A percentile compares a stretch with the other conserved stretches of the same genome.
phyloP scores from a whole-genome alignment of 176 grass and related monocot species.

The Elaeis guineensis region DNA sequence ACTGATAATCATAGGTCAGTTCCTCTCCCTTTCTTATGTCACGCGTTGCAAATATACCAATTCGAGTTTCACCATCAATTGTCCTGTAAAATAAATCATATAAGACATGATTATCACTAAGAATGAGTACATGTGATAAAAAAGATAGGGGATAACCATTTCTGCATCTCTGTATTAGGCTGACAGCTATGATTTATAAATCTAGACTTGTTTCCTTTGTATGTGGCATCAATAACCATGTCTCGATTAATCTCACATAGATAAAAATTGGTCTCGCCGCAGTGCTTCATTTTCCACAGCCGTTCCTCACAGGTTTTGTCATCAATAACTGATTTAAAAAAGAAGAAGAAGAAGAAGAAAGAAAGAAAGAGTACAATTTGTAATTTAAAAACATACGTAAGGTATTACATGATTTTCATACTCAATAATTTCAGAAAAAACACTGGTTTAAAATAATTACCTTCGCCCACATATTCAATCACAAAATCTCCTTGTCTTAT shows the following conservation, averaged over 20 bases:
- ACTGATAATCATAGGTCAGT: slow-evolving; percentile 24
- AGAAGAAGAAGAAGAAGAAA: no score
- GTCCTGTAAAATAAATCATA: slow-evolving; percentile 9
- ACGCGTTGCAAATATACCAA: slow-evolving; percentile 26
- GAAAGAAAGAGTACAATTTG: no score
- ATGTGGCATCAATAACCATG: slow-evolving; percentile 25
- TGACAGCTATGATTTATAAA: slow-evolving; percentile 28
- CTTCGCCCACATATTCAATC: slow-evolving; percentile 28
- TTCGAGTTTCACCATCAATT: slow-evolving; percentile 27
- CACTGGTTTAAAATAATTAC: background rate
- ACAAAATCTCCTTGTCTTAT: slow-evolving; percentile 27
- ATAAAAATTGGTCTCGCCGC: slow-evolving; percentile 23
- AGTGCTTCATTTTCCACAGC: slow-evolving; percentile 26
- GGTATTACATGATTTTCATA: no score
- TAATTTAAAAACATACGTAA: no score
- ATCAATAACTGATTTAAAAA: slow-evolving; percentile 13
- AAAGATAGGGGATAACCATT: slow-evolving; percentile 13
- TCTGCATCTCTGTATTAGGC: slow-evolving; percentile 25
- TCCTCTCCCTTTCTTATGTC: slow-evolving; percentile 20
- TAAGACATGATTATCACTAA: background rate
- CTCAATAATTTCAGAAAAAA: no score
- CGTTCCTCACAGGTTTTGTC: slow-evolving; percentile 24
- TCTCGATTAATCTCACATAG: slow-evolving; percentile 23
- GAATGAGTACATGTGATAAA: slow-evolving; percentile 3
- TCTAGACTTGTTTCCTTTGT: slow-evolving; percentile 29